These are phyloP conservation scores for Naumovozyma castellii DNA, from an alignment of 805 yeast genomes.

Conservation along the genomic window DNA sequence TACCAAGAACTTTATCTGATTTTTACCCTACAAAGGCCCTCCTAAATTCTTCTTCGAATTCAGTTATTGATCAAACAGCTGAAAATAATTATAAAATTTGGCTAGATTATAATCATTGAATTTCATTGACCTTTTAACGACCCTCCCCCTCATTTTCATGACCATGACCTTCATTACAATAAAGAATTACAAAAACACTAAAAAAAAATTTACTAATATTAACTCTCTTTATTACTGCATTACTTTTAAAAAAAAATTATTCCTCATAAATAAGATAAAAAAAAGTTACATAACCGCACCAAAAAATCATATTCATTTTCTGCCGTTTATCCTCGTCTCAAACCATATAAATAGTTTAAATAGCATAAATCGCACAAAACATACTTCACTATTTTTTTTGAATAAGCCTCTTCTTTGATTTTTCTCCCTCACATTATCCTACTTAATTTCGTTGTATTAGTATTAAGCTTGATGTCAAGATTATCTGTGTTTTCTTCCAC, in stretches of 20 bases:
- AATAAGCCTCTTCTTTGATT: no score
- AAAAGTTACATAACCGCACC: neutral
- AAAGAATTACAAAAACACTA: neutral
- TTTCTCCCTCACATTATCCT: slow-evolving; percentile 32
- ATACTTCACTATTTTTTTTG: neutral
- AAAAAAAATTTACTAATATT: neutral
- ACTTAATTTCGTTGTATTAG: slow-evolving; percentile 62
- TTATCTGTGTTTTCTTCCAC: slow-evolving; percentile 78
- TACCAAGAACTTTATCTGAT: neutral
- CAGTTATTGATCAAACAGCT: slow-evolving; percentile 18
- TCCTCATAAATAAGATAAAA: no score
- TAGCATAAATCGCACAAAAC: no score
- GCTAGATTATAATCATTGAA: slow-evolving; percentile 17
- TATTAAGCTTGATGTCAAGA: slow-evolving; percentile 71
- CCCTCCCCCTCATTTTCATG: no score
- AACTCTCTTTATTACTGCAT: neutral
- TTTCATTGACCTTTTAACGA: neutral
- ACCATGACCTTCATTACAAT: no score
- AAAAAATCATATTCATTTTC: no score
- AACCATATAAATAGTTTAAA: no score
- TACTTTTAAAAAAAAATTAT: no score
- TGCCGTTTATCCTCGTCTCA: no score
- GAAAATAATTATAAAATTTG: slow-evolving; percentile 27
- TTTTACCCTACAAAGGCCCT: neutral
- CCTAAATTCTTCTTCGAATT: neutral